Conservation (phyloP, 192 early-diverging fungal species). For the Geranomyces variabilis region DNA sequence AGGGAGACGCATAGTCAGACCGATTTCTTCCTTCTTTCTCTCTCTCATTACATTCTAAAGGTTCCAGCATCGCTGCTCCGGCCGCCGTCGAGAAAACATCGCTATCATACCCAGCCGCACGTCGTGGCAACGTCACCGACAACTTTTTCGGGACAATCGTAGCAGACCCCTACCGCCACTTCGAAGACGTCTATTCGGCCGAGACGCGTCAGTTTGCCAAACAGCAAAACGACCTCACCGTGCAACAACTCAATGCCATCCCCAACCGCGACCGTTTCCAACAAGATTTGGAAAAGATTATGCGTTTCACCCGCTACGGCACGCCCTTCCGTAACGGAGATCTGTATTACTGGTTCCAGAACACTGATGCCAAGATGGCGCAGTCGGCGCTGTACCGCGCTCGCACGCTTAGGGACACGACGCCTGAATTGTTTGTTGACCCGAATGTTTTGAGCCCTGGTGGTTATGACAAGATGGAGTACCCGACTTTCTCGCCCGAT, state of each 20-base stretch:
- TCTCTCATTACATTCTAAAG: neutral
- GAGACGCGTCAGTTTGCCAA: slow-evolving; percentile 65
- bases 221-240: slow-evolving; percentile 55
- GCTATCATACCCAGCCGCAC: slow-evolving; percentile 4
- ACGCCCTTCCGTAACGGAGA: slow-evolving; percentile 58
- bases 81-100: neutral
- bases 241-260: slow-evolving; percentile 37
- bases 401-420: slow-evolving; percentile 40
- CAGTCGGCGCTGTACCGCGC: slow-evolving; percentile 61
- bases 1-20: too few species aligned
- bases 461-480: slow-evolving; percentile 25
- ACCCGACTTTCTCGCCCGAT: slow-evolving; percentile 16
- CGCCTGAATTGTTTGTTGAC: slow-evolving; percentile 52
- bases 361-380: slow-evolving; percentile 55
- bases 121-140: slow-evolving; percentile 8
- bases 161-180: slow-evolving; percentile 62
- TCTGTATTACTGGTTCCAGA: slow-evolving; percentile 61
- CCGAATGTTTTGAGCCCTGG: slow-evolving; percentile 13
- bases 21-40: neutral
- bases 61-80: slow-evolving; percentile 7
- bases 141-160: slow-evolving; percentile 33
- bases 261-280: slow-evolving; percentile 32
- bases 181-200: slow-evolving; percentile 63
- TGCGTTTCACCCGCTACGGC: slow-evolving; percentile 56
- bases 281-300: slow-evolving; percentile 47